Base-by-base conservation (phyloP, 2,329 filamentous ascomycete genomes). In the Lachnellula hyalina region DNA sequence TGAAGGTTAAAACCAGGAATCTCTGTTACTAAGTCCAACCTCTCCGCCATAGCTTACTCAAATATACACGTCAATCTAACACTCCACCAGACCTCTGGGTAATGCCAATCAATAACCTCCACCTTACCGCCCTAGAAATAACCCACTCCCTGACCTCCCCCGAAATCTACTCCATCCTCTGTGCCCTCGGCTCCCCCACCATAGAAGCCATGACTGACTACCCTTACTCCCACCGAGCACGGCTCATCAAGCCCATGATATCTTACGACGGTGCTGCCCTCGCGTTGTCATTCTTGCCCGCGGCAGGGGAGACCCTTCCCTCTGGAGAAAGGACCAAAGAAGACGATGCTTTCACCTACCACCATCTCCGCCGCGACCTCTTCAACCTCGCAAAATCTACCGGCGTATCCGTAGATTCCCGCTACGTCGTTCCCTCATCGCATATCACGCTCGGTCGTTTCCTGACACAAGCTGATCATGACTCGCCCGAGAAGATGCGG, bases 371-470 rank as follows among this genome's bases (percentile, higher is more conserved):
- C 2, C 80, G 86, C 4, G 90, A 96, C 67, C 69, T 95, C 12
- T 94, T 86, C 68, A 75, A 80, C 48, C 74, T 83, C 25, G 80
- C 83, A 3, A 74, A 76, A 46, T 74, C 73, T 3, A 78, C 83
- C 0, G 89, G 88, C 1, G 75, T 93, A n/a, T 73, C 79, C 15
- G 79, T 96, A 35, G 86, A 79, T 21, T 89, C 88, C 51, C 79
- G 93, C 54, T 97, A 96, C 69, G 85, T 92, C 23, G 90, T 96
- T 2, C 92, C 92, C 1, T 93, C 88, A 47, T 90, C 90, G 15
- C 93, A 97, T 73, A 81, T 96, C 66, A 96, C 93, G 0, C 81
- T 97, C 54, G 92, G 82, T 0, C 79, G 93, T 3, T 96, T 94
- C 68, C 79, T 96, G 44, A 79, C 77, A 9, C 79, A 83, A 41